Evolutionary conservation across 306 rosid species (phyloP).

Genomic region (Quercus gilva): DNA sequence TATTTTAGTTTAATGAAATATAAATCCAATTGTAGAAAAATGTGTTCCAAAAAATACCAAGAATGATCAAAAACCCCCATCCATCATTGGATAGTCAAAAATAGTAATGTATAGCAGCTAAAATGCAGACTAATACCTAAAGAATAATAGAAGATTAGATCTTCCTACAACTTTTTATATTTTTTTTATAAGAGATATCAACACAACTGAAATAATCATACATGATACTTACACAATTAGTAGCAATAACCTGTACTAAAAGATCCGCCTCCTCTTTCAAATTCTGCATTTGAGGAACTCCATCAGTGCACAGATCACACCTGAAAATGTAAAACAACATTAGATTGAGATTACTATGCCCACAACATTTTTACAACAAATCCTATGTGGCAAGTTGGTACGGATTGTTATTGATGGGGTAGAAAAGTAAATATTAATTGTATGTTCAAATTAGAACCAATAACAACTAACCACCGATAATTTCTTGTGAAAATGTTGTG

Average conservation of each 20-base stretch:
- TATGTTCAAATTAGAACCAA: no score
- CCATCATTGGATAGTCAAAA: background rate
- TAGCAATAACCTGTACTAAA: slow-evolving; percentile 59
- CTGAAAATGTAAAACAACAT: slow-evolving; percentile 31
- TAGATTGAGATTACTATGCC: background rate
- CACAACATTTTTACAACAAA: no score
- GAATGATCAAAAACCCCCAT: background rate
- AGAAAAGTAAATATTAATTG: no score
- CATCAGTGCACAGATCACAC: slow-evolving; percentile 79
- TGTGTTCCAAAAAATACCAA: background rate
- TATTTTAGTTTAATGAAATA: background rate
- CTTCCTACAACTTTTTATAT: no score
- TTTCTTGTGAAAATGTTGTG: no score
- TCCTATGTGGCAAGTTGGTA: no score
- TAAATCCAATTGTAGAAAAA: slow-evolving; percentile 2
- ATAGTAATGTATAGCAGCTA: background rate
- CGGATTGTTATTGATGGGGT: no score
- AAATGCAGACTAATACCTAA: background rate
- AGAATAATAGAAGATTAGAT: background rate
- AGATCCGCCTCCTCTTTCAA: slow-evolving; percentile 68
- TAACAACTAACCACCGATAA: no score
- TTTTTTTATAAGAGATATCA: background rate
- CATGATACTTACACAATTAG: slow-evolving; percentile 47
- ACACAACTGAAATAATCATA: background rate
- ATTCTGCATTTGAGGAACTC: slow-evolving; percentile 73